Evolutionary conservation across 1,284 basidiomycete species (phyloP).

Genomic region (Apiotrichum sp.): DNA sequence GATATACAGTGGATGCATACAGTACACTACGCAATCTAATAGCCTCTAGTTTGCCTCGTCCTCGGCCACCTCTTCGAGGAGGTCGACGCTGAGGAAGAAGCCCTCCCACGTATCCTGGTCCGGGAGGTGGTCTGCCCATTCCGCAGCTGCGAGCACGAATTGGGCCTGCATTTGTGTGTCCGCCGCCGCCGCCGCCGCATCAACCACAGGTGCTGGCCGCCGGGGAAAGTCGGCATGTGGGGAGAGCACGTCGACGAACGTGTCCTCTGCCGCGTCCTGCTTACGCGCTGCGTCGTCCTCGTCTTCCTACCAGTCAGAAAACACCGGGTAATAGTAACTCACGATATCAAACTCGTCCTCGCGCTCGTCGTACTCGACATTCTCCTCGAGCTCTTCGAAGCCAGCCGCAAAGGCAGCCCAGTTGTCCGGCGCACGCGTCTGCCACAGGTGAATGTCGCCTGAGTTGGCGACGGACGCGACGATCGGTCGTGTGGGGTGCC

Average conservation of each 20-base stretch:
- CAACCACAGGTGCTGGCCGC: slow-evolving; percentile 24
- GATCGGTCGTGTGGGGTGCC: slow-evolving; percentile 85
- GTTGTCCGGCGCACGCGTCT: slow-evolving; percentile 57
- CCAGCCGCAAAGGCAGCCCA: slow-evolving; percentile 98
- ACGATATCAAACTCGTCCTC: slow-evolving; percentile 98
- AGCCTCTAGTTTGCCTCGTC: slow-evolving; percentile 5
- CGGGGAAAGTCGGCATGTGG: slow-evolving; percentile 36
- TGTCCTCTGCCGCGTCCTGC: slow-evolving; percentile 74
- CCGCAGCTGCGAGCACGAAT: slow-evolving; percentile 28
- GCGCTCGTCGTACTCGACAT: slow-evolving; percentile 89
- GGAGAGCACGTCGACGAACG: slow-evolving; percentile 63
- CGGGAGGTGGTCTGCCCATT: slow-evolving; percentile 28
- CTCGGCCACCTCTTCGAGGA: slow-evolving; percentile 8
- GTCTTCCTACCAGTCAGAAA: slow-evolving; percentile 66
- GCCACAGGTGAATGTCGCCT: slow-evolving; percentile 56
- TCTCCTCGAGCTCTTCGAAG: slow-evolving; percentile 97
- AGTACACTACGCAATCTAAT: background rate
- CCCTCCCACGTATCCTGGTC: slow-evolving; percentile 41
- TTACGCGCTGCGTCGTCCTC: slow-evolving; percentile 65
- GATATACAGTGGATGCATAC: slow-evolving; percentile 2
- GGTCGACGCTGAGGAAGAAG: slow-evolving; percentile 38
- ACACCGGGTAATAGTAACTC: slow-evolving; percentile 28
- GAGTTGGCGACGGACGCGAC: slow-evolving; percentile 61
- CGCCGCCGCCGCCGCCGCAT: slow-evolving; percentile 45
- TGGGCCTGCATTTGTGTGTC: slow-evolving; percentile 21